phyloP scores from a whole-genome alignment of 345 rosid genomes.

The Kernera saxatilis region DNA sequence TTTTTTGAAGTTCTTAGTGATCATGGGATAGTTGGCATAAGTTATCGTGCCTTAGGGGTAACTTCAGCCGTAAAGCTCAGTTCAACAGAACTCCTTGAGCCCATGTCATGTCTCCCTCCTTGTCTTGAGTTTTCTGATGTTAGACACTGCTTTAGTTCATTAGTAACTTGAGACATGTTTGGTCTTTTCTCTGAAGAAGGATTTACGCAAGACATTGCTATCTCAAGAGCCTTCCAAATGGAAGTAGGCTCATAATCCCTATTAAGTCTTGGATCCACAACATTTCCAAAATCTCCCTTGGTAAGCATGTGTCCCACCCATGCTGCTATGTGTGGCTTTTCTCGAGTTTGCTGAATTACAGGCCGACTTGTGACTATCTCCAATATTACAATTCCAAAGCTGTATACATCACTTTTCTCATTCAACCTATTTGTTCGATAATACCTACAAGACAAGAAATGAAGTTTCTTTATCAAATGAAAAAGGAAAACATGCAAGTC shows the following conservation, averaged over 20 bases:
- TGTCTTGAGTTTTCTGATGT: conserved; percentile 1
- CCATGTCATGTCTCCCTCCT: neutral
- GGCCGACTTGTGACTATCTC: conserved; percentile 33
- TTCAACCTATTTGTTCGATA: conserved; percentile 21
- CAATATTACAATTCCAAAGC: conserved; percentile 36
- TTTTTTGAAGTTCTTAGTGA: neutral
- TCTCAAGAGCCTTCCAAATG: conserved; percentile 18
- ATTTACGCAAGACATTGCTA: conserved; percentile 15
- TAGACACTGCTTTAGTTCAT: neutral
- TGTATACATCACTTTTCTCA: conserved; percentile 42
- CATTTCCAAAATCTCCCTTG: neutral
- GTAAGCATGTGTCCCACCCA: conserved; percentile 8
- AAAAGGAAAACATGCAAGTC: neutral
- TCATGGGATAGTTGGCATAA: neutral
- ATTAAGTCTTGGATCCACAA: neutral
- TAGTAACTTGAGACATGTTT: conserved; percentile 18
- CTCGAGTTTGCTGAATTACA: neutral
- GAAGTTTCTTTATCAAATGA: neutral
- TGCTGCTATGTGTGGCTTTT: conserved; percentile 12
- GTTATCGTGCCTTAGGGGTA: conserved; percentile 6
- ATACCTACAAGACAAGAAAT: conserved; percentile 19
- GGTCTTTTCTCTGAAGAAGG: conserved; percentile 18
- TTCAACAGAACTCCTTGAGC: neutral
- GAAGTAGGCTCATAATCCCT: conserved; percentile 10
- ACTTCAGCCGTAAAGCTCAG: neutral